phyloP scores from a whole-genome alignment of 768 basidiomycete species.

The Coprinopsis sp. region DNA sequence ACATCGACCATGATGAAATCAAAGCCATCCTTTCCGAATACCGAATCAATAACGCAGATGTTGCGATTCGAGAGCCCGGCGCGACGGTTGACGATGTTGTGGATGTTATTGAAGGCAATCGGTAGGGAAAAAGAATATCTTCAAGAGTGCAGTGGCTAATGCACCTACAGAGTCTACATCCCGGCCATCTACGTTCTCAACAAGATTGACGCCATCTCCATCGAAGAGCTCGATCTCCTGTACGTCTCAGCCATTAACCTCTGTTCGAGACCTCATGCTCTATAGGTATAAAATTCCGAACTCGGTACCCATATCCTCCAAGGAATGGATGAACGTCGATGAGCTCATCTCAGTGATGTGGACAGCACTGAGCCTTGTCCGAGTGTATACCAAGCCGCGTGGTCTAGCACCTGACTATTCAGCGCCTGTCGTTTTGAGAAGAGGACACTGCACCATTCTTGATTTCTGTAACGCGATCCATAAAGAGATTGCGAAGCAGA shows the following conservation, averaged over 20 bases:
- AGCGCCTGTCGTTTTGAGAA: slow-evolving; percentile 82
- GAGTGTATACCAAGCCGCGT: slow-evolving; percentile 95
- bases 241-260: slow-evolving; percentile 30
- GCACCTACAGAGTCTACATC: slow-evolving; percentile 75
- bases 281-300: slow-evolving; percentile 86
- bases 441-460: slow-evolving; percentile 62
- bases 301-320: slow-evolving; percentile 91
- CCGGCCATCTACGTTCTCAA: slow-evolving; percentile 89
- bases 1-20: slow-evolving; percentile 94
- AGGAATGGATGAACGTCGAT: slow-evolving; percentile 95
- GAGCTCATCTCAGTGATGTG: slow-evolving; percentile 94
- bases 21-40: slow-evolving; percentile 94
- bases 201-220: slow-evolving; percentile 97
- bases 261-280: neutral
- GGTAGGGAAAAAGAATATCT: slow-evolving; percentile 38
- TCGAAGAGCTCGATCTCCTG: slow-evolving; percentile 93
- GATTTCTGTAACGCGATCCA: slow-evolving; percentile 93
- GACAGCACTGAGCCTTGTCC: slow-evolving; percentile 86
- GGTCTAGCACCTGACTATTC: slow-evolving; percentile 89
- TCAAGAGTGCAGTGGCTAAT: neutral
- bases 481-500: slow-evolving; percentile 95
- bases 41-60: slow-evolving; percentile 80
- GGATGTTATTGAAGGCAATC: slow-evolving; percentile 95
- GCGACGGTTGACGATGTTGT: slow-evolving; percentile 95
- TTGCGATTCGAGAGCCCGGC: slow-evolving; percentile 88